Conservation (phyloP, 192 early-diverging fungal genomes). For the Coemansia nantahalensis region DNA sequence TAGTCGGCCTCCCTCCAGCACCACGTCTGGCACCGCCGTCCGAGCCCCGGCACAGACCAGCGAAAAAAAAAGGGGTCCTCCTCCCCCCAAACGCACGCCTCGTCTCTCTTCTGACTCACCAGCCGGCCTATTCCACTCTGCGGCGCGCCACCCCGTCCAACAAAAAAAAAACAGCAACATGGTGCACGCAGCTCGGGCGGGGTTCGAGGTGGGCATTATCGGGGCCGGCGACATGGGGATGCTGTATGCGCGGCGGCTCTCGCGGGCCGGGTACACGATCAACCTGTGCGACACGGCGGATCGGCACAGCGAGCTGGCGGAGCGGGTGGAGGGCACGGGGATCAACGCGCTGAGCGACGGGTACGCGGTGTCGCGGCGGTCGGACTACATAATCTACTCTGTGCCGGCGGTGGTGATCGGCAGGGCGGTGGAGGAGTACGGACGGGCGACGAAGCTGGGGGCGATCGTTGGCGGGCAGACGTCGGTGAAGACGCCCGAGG, state of each 20-base stretch:
- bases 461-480: constrained; percentile 94
- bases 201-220: constrained; percentile 82
- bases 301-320: constrained; percentile 64
- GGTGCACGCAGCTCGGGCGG: background rate
- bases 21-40: too few species aligned
- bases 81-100: too few species aligned
- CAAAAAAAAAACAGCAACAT: too few species aligned
- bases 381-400: constrained; percentile 92
- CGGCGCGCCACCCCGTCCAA: too few species aligned
- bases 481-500: constrained; percentile 94
- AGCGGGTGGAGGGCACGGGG: constrained; percentile 55
- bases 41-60: too few species aligned
- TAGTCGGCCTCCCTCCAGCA: too few species aligned
- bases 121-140: too few species aligned
- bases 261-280: constrained; percentile 72
- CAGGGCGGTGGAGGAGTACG: constrained; percentile 74
- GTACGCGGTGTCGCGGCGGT: constrained; percentile 73
- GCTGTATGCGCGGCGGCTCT: constrained; percentile 76
- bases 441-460: constrained; percentile 85
- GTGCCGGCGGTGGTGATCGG: constrained; percentile 91
- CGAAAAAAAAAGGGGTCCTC: too few species aligned
- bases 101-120: too few species aligned
- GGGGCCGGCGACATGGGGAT: constrained; percentile 95
- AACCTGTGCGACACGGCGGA: constrained; percentile 87
- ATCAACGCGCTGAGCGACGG: constrained; percentile 72